Evolutionary conservation across 1,284 basidiomycete species (phyloP).

Genomic region (Malassezia restricta): DNA sequence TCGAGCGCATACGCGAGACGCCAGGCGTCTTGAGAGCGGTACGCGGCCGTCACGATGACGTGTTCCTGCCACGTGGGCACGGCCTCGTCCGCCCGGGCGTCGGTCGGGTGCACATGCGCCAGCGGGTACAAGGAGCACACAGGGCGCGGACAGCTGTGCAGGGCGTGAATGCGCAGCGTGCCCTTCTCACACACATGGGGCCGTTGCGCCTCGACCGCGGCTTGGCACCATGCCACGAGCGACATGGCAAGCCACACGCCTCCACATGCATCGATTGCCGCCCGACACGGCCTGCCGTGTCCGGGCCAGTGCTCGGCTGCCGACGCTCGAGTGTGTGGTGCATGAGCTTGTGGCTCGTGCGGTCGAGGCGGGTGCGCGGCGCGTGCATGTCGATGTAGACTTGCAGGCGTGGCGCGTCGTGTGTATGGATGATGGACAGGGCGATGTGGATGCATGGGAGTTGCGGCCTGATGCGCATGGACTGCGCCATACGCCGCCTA

Average conservation of each 20-base stretch:
- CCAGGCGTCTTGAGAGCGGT: constrained; percentile 1
- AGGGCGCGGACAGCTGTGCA: constrained; percentile 32
- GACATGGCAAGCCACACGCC: neutral
- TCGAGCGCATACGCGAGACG: constrained; percentile 65
- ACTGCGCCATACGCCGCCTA: neutral
- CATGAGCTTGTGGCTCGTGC: neutral
- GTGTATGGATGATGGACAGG: neutral
- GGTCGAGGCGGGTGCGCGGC: neutral
- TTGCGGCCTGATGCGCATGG: neutral
- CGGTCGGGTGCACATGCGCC: constrained; percentile 29
- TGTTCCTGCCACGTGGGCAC: constrained; percentile 22
- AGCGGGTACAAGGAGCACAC: constrained; percentile 37
- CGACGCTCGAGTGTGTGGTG: neutral
- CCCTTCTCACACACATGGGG: constrained; percentile 17
- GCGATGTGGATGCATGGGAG: neutral
- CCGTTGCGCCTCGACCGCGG: constrained; percentile 8
- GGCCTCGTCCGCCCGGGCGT: neutral
- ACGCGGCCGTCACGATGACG: constrained; percentile 21
- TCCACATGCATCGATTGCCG: neutral
- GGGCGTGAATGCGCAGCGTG: constrained; percentile 21
- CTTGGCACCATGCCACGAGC: neutral
- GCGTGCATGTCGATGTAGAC: neutral
- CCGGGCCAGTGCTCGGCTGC: neutral
- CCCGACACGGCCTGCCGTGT: neutral
- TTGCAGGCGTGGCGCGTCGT: neutral